Base-by-base conservation (phyloP, 306 rosid species). In the Mimosa pudica region DNA sequence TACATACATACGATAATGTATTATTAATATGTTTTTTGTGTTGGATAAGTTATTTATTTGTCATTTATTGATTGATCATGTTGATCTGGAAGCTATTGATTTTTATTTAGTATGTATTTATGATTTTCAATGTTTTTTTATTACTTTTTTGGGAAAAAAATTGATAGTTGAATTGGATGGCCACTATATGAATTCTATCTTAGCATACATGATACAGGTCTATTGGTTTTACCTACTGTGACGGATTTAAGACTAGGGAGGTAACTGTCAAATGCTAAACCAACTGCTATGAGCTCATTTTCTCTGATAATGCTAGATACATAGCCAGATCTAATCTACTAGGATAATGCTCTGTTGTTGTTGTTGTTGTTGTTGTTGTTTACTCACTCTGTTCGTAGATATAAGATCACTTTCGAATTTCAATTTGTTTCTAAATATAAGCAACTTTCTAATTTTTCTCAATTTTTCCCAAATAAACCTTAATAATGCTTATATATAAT, bases 21-120 rank as follows among this genome's bases (percentile, higher is more conserved):
- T 24, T 24, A 24, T 48, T 38, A 38, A 38, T 38, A 38, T 38
- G 30, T 24, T 24, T 24, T 38, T 38, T 62, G 41, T 70, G 55
- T 46, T 45, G 76, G 75, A 62, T 38, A 65, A 13, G 46, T 35
- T 41, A 41, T 42, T 66, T 24, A 20, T 77, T 68, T 16, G 46
- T 33, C 6, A 58, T 41, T 79, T 64, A 58, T 4, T 46, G 77
- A 5, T 18, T 58, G 3, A 13, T 49, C 73, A 42, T 61, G 36
- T 16, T 18, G 78, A 72, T 79, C 7, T 49, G 44, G 17, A 11
- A 5, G 8, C 30, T 54, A 18, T 66, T 76, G 18, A 63, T 30
- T 66, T 48, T 6, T 61, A 12, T 60, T 20, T 20, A 30, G 30
- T 20, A 20, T 45, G 2, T n/a, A 20, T 70, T 5, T 45, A 12